Percentiles rank a stretch among this genome's conserved stretches.
These are phyloP conservation scores for Russula sp. DNA, from an alignment of 768 basidiomycete species.

Conservation along the genomic window DNA sequence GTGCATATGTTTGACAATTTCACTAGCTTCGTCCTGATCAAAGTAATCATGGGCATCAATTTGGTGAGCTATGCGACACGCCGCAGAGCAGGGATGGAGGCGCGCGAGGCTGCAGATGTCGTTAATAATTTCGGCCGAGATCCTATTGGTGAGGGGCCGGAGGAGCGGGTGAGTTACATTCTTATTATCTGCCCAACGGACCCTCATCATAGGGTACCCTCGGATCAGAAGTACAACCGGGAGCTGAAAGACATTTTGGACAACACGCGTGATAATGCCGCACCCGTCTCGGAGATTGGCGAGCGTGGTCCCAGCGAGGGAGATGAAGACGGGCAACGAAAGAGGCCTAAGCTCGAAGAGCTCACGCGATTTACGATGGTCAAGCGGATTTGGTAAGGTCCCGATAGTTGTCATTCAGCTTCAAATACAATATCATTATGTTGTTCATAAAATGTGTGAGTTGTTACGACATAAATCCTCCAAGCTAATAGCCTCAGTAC, in stretches of 20 bases:
- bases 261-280: constrained; percentile 61
- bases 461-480: background rate
- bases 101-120: constrained; percentile 61
- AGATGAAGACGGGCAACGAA: constrained; percentile 33
- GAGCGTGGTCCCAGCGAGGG: constrained; percentile 35
- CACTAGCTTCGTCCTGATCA: constrained; percentile 71
- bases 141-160: constrained; percentile 84
- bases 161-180: constrained; percentile 59
- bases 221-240: constrained; percentile 68
- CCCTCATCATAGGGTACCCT: background rate
- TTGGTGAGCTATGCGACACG: constrained; percentile 77
- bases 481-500: background rate
- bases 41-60: constrained; percentile 88
- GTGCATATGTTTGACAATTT: background rate
- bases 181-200: background rate
- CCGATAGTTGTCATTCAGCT: background rate
- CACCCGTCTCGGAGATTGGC: constrained; percentile 64
- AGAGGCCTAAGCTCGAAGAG: constrained; percentile 73
- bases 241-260: constrained; percentile 71
- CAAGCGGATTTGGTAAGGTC: constrained; percentile 70
- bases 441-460: background rate
- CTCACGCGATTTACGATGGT: constrained; percentile 95
- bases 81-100: constrained; percentile 72
- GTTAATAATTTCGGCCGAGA: constrained; percentile 88
- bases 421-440: background rate